phyloP scores from a whole-genome alignment of 306 rosid genomes.

The Rosa lucieae region DNA sequence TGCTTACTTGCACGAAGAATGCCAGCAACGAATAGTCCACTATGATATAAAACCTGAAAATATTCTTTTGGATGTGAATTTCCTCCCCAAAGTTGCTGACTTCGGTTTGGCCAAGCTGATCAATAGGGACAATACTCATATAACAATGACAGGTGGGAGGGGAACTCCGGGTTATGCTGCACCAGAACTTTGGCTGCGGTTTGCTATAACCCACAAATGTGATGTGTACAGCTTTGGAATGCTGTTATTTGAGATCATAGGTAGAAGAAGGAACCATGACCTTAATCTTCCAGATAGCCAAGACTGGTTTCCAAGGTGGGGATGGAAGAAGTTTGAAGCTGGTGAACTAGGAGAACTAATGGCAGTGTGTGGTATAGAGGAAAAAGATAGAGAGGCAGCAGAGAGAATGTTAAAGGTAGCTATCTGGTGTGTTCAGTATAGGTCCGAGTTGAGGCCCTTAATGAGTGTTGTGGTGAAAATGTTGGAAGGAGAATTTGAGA shows the following conservation, averaged over 20 bases:
- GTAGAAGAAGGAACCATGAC: no score
- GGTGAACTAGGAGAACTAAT: slow-evolving; percentile 22
- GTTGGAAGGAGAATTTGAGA: slow-evolving; percentile 52
- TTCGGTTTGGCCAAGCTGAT: slow-evolving; percentile 53
- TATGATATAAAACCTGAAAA: slow-evolving; percentile 59
- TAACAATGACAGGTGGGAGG: slow-evolving; percentile 35
- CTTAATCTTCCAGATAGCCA: no score
- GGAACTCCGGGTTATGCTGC: slow-evolving; percentile 59
- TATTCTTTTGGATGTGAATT: slow-evolving; percentile 36
- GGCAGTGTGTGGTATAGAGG: slow-evolving; percentile 32
- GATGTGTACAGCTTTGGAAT: no score
- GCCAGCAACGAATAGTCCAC: slow-evolving; percentile 51
- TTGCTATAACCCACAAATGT: background rate
- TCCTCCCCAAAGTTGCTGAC: slow-evolving; percentile 41
- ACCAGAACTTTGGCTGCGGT: slow-evolving; percentile 41
- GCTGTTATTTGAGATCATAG: no score
- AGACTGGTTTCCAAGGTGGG: no score
- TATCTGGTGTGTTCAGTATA: slow-evolving; percentile 43
- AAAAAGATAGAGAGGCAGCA: slow-evolving; percentile 29
- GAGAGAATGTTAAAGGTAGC: slow-evolving; percentile 39
- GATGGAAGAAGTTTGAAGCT: background rate
- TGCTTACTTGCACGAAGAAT: slow-evolving; percentile 46
- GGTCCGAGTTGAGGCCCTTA: slow-evolving; percentile 37
- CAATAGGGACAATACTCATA: slow-evolving; percentile 37
- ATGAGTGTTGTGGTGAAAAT: slow-evolving; percentile 51